A percentile compares a stretch with the other conserved stretches of the same genome.
phyloP scores from a whole-genome alignment of 305 asterid genomes.

The Andrographis paniculata region DNA sequence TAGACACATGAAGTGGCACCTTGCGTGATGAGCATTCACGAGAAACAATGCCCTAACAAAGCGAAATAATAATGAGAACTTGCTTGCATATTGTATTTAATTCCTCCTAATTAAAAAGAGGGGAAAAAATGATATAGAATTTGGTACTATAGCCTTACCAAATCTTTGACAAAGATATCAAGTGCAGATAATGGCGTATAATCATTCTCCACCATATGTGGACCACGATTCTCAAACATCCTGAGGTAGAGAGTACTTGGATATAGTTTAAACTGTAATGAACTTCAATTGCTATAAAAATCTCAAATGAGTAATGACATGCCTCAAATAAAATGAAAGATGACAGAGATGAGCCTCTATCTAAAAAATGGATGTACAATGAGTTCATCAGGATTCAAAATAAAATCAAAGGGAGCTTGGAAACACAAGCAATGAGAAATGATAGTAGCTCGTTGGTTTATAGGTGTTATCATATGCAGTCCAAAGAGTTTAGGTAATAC shows the following conservation, averaged over 20 bases:
- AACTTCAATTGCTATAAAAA: not conserved
- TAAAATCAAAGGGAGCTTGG: no score
- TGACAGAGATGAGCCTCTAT: no score
- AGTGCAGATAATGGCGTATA: slow-evolving; percentile 96
- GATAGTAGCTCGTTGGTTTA: no score
- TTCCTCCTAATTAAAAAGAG: not conserved
- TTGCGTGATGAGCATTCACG: slow-evolving; percentile 72
- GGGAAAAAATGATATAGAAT: no score
- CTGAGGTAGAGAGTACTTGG: slow-evolving; percentile 30
- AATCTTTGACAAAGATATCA: slow-evolving; percentile 95
- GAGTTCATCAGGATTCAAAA: no score
- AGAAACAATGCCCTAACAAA: slow-evolving; percentile 86
- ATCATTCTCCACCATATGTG: slow-evolving; percentile 93
- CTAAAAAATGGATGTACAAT: no score
- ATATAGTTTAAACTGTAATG: not conserved
- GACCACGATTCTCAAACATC: slow-evolving; percentile 98
- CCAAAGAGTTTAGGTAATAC: no score
- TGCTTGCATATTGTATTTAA: slow-evolving; percentile 13
- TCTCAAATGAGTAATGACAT: slow-evolving; percentile 4
- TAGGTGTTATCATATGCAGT: no score
- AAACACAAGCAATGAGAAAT: no score
- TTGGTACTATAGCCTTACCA: slow-evolving; percentile 43
- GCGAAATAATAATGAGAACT: slow-evolving; percentile 15
- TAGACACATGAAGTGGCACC: slow-evolving; percentile 82
- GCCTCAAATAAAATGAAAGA: slow-evolving; percentile 3